These are phyloP conservation scores for Suillus luteus DNA, from an alignment of 768 basidiomycete species.

Conservation along the genomic window DNA sequence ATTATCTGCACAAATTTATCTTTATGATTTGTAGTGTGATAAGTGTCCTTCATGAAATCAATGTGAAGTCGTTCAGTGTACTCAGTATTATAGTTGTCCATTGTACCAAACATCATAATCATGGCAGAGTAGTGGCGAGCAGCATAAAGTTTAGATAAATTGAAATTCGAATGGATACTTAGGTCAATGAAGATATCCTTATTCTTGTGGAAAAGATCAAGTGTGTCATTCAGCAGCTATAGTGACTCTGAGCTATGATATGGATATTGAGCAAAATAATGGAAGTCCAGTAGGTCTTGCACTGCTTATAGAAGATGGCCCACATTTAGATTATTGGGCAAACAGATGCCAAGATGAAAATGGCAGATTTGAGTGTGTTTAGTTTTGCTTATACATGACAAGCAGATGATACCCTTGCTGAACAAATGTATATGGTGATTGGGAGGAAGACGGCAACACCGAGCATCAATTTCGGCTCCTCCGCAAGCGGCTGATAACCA, in stretches of 20 bases:
- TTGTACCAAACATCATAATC: conserved; percentile 38
- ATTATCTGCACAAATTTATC: conserved; percentile 43
- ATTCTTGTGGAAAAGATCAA: conserved; percentile 39
- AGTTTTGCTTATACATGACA: background rate
- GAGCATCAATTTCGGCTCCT: background rate
- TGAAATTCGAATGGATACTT: conserved; percentile 27
- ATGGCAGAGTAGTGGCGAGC: conserved; percentile 33
- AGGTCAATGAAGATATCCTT: conserved; percentile 37
- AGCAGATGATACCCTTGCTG: too few relatives aligned
- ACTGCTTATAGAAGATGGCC: background rate
- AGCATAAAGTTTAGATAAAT: conserved; percentile 47
- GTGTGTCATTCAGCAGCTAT: conserved; percentile 24
- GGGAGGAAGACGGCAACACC: too few relatives aligned
- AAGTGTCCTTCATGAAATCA: too few relatives aligned
- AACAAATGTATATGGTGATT: too few relatives aligned
- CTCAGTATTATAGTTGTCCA: conserved; percentile 45
- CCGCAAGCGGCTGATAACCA: conserved; percentile 23
- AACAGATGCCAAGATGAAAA: background rate
- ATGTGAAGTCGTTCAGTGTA: too few relatives aligned
- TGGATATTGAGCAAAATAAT: conserved; percentile 39
- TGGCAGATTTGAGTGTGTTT: background rate
- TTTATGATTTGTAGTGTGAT: too few relatives aligned
- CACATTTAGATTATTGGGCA: conserved; percentile 8
- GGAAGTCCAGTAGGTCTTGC: conserved; percentile 40
- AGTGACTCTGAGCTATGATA: conserved; percentile 36